phyloP scores from a whole-genome alignment of 345 rosid genomes.

The Rhodamnia argentea region DNA sequence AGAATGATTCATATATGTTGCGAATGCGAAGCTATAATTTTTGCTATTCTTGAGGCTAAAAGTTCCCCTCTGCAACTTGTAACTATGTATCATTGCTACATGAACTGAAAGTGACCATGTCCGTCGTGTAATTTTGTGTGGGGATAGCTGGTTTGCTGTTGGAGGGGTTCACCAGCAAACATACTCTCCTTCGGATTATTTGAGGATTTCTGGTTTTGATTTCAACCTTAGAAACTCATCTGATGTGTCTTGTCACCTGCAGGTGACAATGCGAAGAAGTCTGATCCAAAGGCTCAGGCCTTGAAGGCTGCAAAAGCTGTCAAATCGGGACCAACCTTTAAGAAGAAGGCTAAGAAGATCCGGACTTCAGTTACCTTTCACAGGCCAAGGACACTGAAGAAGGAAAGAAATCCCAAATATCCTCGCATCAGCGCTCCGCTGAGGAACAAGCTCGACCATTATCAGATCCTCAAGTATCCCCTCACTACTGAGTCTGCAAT shows the following conservation, averaged over 20 bases:
- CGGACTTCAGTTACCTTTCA: slow-evolving; percentile 87
- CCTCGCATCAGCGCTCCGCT: slow-evolving; percentile 73
- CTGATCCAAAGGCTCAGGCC: slow-evolving; percentile 82
- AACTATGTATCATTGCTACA: neutral
- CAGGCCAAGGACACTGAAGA: slow-evolving; percentile 82
- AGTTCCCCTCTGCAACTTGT: neutral
- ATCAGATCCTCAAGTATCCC: slow-evolving; percentile 82
- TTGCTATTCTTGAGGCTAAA: neutral
- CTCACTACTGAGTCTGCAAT: slow-evolving; percentile 91
- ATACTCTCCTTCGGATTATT: neutral
- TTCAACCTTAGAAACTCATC: neutral
- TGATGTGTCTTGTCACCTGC: neutral
- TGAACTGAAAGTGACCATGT: neutral
- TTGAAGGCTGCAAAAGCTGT: slow-evolving; percentile 83
- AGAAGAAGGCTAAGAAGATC: slow-evolving; percentile 76
- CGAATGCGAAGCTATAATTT: neutral
- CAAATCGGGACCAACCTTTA: slow-evolving; percentile 65
- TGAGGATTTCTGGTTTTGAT: neutral
- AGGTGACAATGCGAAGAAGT: slow-evolving; percentile 50
- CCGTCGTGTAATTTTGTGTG: neutral
- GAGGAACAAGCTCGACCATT: slow-evolving; percentile 90
- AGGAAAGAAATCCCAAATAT: slow-evolving; percentile 69
- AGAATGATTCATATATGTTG: neutral
- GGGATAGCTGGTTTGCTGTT: neutral
- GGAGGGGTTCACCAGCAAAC: neutral